A percentile compares a stretch with the other conserved stretches of the same genome.
Conservation (phyloP, 805 yeast species). For the Barnettozyma siamensis region DNA sequence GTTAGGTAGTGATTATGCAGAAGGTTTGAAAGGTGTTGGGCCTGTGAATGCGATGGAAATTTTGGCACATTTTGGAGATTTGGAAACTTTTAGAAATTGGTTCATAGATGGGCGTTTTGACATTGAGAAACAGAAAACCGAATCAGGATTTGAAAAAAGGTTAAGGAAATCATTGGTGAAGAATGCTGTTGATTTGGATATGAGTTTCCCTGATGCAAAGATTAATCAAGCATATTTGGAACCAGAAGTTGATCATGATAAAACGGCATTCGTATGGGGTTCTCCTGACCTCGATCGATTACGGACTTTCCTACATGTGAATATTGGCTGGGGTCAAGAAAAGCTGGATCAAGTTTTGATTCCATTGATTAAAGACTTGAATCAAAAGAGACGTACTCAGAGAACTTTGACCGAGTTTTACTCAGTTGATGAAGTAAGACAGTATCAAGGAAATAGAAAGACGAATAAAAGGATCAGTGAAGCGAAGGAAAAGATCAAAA, state of each 20-base stretch:
- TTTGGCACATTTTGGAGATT: constrained; percentile 68
- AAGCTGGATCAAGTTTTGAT: constrained; percentile 76
- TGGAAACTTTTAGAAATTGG: constrained; percentile 36
- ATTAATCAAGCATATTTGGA: constrained; percentile 68
- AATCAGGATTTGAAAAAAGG: constrained; percentile 47
- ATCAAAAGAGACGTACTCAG: constrained; percentile 54
- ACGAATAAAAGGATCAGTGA: constrained; percentile 56
- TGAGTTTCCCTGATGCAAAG: constrained; percentile 61
- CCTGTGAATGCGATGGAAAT: constrained; percentile 91
- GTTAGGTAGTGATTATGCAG: constrained; percentile 93
- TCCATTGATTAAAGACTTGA: constrained; percentile 79
- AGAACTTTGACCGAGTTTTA: constrained; percentile 62
- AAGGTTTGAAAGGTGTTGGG: constrained; percentile 89
- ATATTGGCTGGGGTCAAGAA: constrained; percentile 75
- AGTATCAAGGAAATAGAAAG: constrained; percentile 28
- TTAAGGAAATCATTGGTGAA: constrained; percentile 49
- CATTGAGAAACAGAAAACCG: constrained; percentile 33
- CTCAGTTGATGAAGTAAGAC: constrained; percentile 45
- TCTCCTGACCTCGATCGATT: constrained; percentile 76
- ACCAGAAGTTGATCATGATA: constrained; percentile 84
- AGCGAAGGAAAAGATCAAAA: constrained; percentile 31
- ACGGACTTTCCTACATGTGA: constrained; percentile 58
- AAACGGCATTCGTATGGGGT: constrained; percentile 84
- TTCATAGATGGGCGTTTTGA: constrained; percentile 36
- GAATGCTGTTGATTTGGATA: constrained; percentile 52